Evolutionary conservation across 495 filamentous ascomycete species (phyloP), one percentile per base, ranked within the genome.

Genomic region (Penicillium cataractarum): DNA sequence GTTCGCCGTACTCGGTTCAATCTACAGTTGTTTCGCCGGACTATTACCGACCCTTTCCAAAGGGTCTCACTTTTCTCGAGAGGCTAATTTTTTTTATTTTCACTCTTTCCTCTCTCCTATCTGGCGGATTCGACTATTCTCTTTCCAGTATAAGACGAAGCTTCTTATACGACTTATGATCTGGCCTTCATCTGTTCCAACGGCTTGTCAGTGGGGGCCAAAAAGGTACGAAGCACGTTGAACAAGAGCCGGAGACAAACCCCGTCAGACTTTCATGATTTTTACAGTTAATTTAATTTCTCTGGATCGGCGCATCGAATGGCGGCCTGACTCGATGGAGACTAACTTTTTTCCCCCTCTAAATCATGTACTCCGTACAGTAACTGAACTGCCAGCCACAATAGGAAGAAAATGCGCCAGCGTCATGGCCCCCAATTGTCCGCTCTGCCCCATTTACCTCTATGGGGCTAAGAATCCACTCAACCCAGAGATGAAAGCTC

Each of bases 131-230:
- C 12, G n/a, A 54, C 51, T 54, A 32, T 54, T n/a, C 51, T 32
- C 9, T 50, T 29, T 7, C 24, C 24, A n/a, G 24, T n/a, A 33
- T 40, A 46, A 22, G 19, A 24, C 37, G 9, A 56, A 42, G 49
- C 48, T 53, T 48, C 42, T 35, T 60, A 37, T 59, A 46, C 57
- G 15, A 7, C 37, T 21, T 37, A 53, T 57, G 42, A 55, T 39
- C 50, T 13, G 29, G 13, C 46, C 52, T 32, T 42, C 37, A 35
- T 57, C 44, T 46, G 12, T 55, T 5, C 46, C 46, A 72, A 70
- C 69, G 64, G 69, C 56, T 60, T 29, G 67, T 64, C 64, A 58
- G 64, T 70, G 67, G 64, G 69, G 69, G 68, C 65, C 57, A 29
- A 54, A 54, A 54, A 32, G 19, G 29, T 29, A 54, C 42, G 22